phyloP scores from a whole-genome alignment of 2,329 filamentous ascomycete species.

The Aureobasidium namibiae region DNA sequence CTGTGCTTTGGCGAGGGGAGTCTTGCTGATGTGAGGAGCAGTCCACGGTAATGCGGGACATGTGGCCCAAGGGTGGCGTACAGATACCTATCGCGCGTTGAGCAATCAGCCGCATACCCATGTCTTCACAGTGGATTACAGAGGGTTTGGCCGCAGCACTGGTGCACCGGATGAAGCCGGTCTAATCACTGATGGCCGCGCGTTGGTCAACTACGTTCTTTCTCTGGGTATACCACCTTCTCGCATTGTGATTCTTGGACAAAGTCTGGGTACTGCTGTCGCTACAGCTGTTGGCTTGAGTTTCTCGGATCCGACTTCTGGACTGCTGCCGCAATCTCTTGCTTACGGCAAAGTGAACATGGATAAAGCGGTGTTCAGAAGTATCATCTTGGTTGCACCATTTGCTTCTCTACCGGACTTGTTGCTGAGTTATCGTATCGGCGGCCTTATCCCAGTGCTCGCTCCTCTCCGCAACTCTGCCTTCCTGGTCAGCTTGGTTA shows the following conservation, averaged over 20 bases:
- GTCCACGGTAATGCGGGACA: constrained; percentile 69
- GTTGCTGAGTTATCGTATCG: constrained; percentile 68
- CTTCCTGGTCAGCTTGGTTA: constrained; percentile 52
- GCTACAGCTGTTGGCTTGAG: constrained; percentile 65
- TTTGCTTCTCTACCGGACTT: constrained; percentile 70
- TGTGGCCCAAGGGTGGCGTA: constrained; percentile 68
- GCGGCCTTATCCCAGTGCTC: constrained; percentile 71
- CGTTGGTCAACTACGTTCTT: constrained; percentile 66
- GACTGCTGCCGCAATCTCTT: not conserved
- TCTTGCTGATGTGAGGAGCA: not conserved
- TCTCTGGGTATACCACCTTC: constrained; percentile 56
- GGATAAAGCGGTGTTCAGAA: constrained; percentile 56
- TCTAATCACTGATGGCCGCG: constrained; percentile 68
- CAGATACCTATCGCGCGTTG: constrained; percentile 68
- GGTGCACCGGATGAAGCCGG: constrained; percentile 75
- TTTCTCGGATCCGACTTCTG: constrained; percentile 38
- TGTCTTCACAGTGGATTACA: constrained; percentile 83
- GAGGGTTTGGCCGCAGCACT: constrained; percentile 74
- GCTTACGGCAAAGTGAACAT: constrained; percentile 22
- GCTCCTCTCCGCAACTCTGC: constrained; percentile 64
- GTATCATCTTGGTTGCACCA: constrained; percentile 68
- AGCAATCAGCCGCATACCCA: constrained; percentile 67
- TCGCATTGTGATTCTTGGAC: constrained; percentile 73
- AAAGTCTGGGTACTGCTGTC: constrained; percentile 83
- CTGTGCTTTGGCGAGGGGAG: not conserved